Conservation (phyloP, 1,139 yeast genomes). For the Yamadazyma taylorii region DNA sequence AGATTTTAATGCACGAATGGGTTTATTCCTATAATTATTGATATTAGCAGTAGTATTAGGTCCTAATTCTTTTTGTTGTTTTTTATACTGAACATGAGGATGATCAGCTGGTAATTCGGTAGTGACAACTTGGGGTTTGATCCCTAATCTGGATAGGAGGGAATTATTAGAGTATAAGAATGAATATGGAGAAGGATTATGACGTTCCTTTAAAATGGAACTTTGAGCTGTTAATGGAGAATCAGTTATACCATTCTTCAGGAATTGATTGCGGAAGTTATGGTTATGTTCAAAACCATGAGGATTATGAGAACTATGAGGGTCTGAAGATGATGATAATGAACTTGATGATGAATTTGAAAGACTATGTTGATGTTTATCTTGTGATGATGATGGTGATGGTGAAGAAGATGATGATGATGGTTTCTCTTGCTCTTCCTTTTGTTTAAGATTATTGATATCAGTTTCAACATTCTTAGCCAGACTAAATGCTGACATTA, state of each 20-base stretch:
- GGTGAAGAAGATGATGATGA: no score
- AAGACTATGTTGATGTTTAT: no score
- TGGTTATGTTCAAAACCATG: background rate
- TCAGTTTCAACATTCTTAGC: constrained; percentile 54
- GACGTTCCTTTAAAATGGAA: constrained; percentile 24
- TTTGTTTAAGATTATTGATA: constrained; percentile 36
- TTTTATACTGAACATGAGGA: background rate
- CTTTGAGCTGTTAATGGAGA: constrained; percentile 38
- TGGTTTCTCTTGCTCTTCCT: no score
- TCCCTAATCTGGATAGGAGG: constrained; percentile 40
- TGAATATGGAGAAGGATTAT: constrained; percentile 28
- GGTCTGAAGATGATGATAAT: no score
- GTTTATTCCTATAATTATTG: constrained; percentile 1
- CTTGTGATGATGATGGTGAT: no score
- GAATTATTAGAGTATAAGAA: constrained; percentile 37
- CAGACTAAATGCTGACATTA: constrained; percentile 58
- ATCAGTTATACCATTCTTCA: constrained; percentile 32
- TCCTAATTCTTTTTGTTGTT: constrained; percentile 10
- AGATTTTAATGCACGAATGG: constrained; percentile 3
- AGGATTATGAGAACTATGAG: no score
- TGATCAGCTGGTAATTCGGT: constrained; percentile 13
- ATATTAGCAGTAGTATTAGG: constrained; percentile 14
- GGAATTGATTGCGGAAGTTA: constrained; percentile 17
- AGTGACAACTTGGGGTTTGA: constrained; percentile 45
- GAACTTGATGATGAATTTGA: no score